These are phyloP conservation scores for Nidula microcarpa DNA, from an alignment of 768 basidiomycete genomes.

Conservation along the genomic window DNA sequence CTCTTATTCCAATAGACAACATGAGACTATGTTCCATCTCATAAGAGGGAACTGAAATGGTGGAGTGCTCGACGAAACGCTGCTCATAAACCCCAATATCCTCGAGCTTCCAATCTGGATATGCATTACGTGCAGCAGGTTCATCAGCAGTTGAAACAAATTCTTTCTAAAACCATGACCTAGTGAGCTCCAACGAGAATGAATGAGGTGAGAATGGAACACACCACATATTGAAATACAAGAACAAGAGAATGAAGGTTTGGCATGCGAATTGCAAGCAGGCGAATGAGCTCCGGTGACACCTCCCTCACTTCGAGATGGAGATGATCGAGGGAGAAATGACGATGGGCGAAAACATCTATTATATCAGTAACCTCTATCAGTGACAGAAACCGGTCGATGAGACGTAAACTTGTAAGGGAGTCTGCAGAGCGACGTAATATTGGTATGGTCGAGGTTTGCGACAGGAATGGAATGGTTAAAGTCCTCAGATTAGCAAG, in stretches of 20 bases:
- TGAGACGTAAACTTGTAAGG: constrained; percentile 17
- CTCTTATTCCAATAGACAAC: neutral
- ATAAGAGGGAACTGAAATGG: neutral
- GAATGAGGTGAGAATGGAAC: neutral
- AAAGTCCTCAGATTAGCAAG: constrained; percentile 14
- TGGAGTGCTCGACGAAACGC: neutral
- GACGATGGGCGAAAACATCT: constrained; percentile 14
- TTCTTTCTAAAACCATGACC: neutral
- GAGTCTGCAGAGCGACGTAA: constrained; percentile 19
- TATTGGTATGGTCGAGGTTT: constrained; percentile 12
- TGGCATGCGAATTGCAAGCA: constrained; percentile 17
- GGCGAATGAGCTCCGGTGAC: constrained; percentile 9
- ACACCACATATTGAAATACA: constrained; percentile 3
- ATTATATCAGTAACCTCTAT: constrained; percentile 18
- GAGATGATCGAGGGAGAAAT: constrained; percentile 14
- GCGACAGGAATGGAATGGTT: constrained; percentile 15
- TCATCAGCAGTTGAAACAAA: neutral
- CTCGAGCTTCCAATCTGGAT: neutral
- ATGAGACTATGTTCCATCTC: neutral
- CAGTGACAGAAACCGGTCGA: constrained; percentile 14
- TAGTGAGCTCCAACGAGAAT: neutral
- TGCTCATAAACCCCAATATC: neutral
- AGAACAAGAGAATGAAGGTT: constrained; percentile 15
- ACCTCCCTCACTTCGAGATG: constrained; percentile 17
- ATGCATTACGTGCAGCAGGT: neutral